Conservation (phyloP, 1,139 yeast species). For the Wickerhamiella infanticola region DNA sequence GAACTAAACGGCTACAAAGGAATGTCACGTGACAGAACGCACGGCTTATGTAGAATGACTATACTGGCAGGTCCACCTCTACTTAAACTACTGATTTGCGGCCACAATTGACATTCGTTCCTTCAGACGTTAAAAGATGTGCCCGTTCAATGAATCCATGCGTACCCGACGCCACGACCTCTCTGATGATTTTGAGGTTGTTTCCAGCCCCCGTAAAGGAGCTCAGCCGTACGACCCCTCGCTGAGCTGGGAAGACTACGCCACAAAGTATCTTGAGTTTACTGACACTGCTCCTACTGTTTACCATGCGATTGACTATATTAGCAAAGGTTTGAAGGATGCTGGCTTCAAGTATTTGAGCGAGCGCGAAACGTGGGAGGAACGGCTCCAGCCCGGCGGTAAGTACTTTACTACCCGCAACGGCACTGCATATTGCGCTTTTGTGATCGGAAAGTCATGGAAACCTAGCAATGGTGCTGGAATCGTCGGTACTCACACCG, state of each 20-base stretch:
- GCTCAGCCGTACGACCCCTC: slow-evolving; percentile 13
- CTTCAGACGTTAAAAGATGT: not conserved
- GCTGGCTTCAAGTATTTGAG: slow-evolving; percentile 37
- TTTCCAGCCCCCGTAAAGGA: slow-evolving; percentile 5
- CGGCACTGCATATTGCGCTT: slow-evolving; percentile 76
- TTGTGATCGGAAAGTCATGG: slow-evolving; percentile 62
- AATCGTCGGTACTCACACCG: slow-evolving; percentile 53
- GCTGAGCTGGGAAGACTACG: slow-evolving; percentile 17
- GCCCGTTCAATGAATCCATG: not conserved
- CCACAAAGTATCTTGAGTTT: slow-evolving; percentile 51
- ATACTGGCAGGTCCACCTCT: not conserved
- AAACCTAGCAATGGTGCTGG: slow-evolving; percentile 72
- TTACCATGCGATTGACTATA: slow-evolving; percentile 66
- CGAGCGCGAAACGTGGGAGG: slow-evolving; percentile 69
- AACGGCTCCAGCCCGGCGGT: slow-evolving; percentile 36
- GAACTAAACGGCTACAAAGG: not conserved
- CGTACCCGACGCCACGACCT: slow-evolving; percentile 19
- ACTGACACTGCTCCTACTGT: slow-evolving; percentile 83
- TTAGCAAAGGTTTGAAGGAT: slow-evolving; percentile 23
- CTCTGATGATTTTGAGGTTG: slow-evolving; percentile 16
- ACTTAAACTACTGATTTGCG: no score
- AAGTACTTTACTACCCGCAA: slow-evolving; percentile 66
- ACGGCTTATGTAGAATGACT: not conserved
- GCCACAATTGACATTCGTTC: no score
- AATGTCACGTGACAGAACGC: not conserved